A percentile compares a stretch with the other conserved stretches of the same genome.
These are phyloP conservation scores for Gyromitra esculenta DNA, from an alignment of 2,329 filamentous ascomycete species.

Conservation along the genomic window DNA sequence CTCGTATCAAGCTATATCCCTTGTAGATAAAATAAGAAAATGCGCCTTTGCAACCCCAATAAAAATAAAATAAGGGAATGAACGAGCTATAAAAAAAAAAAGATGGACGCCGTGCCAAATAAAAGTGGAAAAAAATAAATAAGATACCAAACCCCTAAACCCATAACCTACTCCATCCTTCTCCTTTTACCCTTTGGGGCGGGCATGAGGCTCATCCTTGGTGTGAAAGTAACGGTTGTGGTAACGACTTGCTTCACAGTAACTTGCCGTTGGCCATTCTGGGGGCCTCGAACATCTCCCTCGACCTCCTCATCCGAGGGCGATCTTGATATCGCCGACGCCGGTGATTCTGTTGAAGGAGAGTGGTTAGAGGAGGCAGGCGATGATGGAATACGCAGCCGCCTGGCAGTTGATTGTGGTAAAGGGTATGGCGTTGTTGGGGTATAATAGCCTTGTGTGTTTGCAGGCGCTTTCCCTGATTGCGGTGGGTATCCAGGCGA, in stretches of 20 bases:
- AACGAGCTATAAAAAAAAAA: conserved; percentile 27
- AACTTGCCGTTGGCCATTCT: conserved; percentile 68
- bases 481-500: conserved; percentile 64
- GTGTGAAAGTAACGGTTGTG: conserved; percentile 86
- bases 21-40: conserved; percentile 32
- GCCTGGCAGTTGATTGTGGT: conserved; percentile 64
- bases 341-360: conserved; percentile 63
- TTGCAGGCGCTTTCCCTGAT: conserved; percentile 65
- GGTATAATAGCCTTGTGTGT: conserved; percentile 56
- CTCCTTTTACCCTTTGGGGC: conserved; percentile 93
- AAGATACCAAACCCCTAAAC: conserved; percentile 15
- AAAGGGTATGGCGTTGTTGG: conserved; percentile 60
- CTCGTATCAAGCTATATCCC: not conserved
- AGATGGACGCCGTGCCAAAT: conserved; percentile 40
- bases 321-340: conserved; percentile 68
- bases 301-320: conserved; percentile 78
- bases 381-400: conserved; percentile 58
- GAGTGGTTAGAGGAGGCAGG: conserved; percentile 58
- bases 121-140: conserved; percentile 29
- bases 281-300: conserved; percentile 70
- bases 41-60: conserved; percentile 43
- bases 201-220: conserved; percentile 75
- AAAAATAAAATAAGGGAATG: conserved; percentile 28
- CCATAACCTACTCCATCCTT: conserved; percentile 68
- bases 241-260: conserved; percentile 90